Base-by-base conservation (phyloP, 805 yeast species). In the Lipomyces kockii region DNA sequence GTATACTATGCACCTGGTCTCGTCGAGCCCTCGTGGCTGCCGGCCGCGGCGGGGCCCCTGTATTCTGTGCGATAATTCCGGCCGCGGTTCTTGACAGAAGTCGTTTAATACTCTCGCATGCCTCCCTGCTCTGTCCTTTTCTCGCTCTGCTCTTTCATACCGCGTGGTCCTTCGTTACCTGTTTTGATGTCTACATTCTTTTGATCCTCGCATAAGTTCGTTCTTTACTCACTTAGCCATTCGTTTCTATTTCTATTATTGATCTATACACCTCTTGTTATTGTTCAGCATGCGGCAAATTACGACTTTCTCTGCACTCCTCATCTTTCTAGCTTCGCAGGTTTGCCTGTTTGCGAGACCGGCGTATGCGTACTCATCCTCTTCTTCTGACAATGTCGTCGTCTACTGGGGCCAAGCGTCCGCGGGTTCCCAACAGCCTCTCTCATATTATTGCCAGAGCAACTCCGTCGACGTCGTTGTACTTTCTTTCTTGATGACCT, bases 391-490 rank as follows among this genome's bases (percentile, higher is more conserved):
- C 60, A 88, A 89, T 72, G 86, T 90, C 54, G 96, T 88, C 34
- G 82, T 89, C 9, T 91, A 91, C 79, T 91, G 97, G 97, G 97
- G 97, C 59, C 97, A 91, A 78, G 83, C 85, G 71, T 86, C 92
- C 9, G 87, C 84, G 22, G 90, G 90, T 6, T 75, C 82, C 11
- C 87, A 85, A 72, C 75, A 80, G 20, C 73, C 75, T 7, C 76
- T 86, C 20, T 71, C 83, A 2, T 77, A 81, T 61, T 90, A 90
- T 80, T 91, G 97, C 82, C 80, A 82, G 66, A 81, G 85, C 58
- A 84, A 84, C 67, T 81, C 85, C 54, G 89, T 88, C 29, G 96
- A 91, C 65, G 74, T 90, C 62, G 81, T 89, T 60, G 73, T 92
- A 6, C 74, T 92, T 43, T 84, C 97, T 0, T 92, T 92, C 78